A percentile compares a stretch with the other conserved stretches of the same genome.
Evolutionary conservation across 2,329 filamentous ascomycete species (phyloP).

Genomic region (Aspergillus amoenus): DNA sequence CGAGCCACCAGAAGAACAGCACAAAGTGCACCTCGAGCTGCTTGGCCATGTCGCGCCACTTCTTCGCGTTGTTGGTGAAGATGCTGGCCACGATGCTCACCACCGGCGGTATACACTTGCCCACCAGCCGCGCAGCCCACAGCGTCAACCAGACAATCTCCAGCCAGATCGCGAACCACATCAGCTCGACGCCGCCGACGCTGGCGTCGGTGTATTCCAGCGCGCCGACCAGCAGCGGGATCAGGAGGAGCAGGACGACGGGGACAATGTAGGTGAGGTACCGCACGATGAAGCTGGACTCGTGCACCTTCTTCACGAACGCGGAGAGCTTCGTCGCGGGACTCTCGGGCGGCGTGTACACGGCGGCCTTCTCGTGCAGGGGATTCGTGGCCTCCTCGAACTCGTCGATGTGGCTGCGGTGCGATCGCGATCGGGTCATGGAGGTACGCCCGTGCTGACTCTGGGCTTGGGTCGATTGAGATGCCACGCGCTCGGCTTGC

Average conservation of each 20-base stretch:
- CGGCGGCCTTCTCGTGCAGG: conserved; percentile 63
- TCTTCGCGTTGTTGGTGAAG: conserved; percentile 84
- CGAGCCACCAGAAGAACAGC: conserved; percentile 89
- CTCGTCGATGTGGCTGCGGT: conserved; percentile 56
- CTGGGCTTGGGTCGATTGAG: too few species aligned
- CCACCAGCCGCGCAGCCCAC: conserved; percentile 57
- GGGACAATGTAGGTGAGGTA: conserved; percentile 73
- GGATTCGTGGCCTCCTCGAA: conserved; percentile 68
- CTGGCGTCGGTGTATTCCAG: conserved; percentile 58
- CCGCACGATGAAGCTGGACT: conserved; percentile 64
- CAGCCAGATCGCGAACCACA: conserved; percentile 96
- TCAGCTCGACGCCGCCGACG: conserved; percentile 71
- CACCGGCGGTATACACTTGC: conserved; percentile 56
- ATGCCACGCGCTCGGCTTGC: too few species aligned
- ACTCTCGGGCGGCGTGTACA: conserved; percentile 65
- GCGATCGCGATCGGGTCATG: conserved; percentile 53
- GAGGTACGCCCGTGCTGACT: conserved; percentile 27
- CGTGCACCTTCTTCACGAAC: conserved; percentile 64
- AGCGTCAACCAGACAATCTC: conserved; percentile 90
- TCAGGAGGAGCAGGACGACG: conserved; percentile 61
- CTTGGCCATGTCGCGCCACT: conserved; percentile 86
- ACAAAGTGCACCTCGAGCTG: conserved; percentile 82
- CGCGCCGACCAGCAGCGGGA: conserved; percentile 66
- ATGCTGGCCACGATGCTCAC: conserved; percentile 67
- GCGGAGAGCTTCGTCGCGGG: conserved; percentile 62